Percentiles rank a stretch among this genome's conserved stretches.
Conservation (phyloP, 768 basidiomycete genomes). For the Termitomyces sp. region DNA sequence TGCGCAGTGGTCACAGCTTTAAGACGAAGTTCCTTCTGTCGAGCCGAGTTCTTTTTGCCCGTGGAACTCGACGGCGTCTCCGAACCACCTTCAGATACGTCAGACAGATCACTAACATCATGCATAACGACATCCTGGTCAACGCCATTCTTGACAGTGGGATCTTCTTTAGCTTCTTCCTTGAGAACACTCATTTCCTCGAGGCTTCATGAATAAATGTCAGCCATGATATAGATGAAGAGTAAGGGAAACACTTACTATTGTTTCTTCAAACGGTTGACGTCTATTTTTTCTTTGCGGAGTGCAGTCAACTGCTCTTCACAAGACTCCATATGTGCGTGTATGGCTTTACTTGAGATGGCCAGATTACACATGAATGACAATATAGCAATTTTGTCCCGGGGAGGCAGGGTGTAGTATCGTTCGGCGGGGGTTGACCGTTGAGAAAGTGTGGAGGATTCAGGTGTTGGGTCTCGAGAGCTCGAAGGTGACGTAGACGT, state of each 20-base stretch:
- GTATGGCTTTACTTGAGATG: constrained; percentile 85
- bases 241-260: constrained; percentile 53
- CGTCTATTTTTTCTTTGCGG: constrained; percentile 93
- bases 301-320: constrained; percentile 88
- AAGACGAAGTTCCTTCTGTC: constrained; percentile 49
- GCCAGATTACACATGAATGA: constrained; percentile 88
- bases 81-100: constrained; percentile 62
- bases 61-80: constrained; percentile 50
- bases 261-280: constrained; percentile 86
- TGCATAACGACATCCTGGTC: constrained; percentile 60
- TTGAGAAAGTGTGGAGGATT: constrained; percentile 33
- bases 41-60: constrained; percentile 40
- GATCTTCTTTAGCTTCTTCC: constrained; percentile 52
- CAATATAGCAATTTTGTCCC: constrained; percentile 82
- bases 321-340: constrained; percentile 85
- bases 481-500: constrained; percentile 39
- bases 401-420: constrained; percentile 68
- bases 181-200: constrained; percentile 72
- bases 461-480: constrained; percentile 46
- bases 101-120: constrained; percentile 72
- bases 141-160: constrained; percentile 37
- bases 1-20: constrained; percentile 56
- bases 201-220: constrained; percentile 35
- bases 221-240: constrained; percentile 6
- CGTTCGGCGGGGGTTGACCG: constrained; percentile 58